Evolutionary conservation across 192 early-diverging fungal genomes (phyloP).

Genomic region (Polychytrium aggregatum): DNA sequence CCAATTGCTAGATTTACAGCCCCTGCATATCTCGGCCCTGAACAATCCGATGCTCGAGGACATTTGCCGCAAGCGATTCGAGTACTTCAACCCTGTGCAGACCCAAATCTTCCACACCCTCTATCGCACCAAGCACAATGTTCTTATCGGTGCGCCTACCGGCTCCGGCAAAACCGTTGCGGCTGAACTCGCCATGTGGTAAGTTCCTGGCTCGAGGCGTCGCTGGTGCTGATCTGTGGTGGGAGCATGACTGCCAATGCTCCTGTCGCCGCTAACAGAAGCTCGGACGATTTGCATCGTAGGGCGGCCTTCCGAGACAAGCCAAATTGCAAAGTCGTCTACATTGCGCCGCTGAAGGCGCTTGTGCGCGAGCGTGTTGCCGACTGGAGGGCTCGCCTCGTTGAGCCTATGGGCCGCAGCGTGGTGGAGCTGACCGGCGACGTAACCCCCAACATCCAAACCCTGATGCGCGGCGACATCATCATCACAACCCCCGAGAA

Average conservation of each 20-base stretch:
- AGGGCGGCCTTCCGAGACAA: constrained; percentile 68
- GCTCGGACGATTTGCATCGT: neutral
- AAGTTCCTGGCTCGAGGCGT: constrained; percentile 5
- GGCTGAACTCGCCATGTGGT: constrained; percentile 93
- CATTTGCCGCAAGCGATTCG: constrained; percentile 72
- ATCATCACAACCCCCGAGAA: constrained; percentile 98
- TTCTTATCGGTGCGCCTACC: constrained; percentile 88
- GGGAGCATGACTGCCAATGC: too few species aligned
- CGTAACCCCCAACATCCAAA: constrained; percentile 80
- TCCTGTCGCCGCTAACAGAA: too few species aligned
- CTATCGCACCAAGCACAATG: constrained; percentile 75
- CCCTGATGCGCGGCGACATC: constrained; percentile 82
- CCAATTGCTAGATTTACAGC: constrained; percentile 83
- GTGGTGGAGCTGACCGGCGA: constrained; percentile 96
- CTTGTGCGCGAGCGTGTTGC: constrained; percentile 88
- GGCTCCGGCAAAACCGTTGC: constrained; percentile 97
- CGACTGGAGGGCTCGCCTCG: constrained; percentile 74
- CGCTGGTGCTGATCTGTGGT: too few species aligned
- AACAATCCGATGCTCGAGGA: constrained; percentile 70
- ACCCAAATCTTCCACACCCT: constrained; percentile 98
- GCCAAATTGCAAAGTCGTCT: constrained; percentile 80
- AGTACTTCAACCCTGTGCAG: constrained; percentile 98
- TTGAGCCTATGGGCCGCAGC: constrained; percentile 58
- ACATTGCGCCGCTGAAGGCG: constrained; percentile 96
- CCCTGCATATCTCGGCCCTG: constrained; percentile 78